These are phyloP conservation scores for Candida sanyiensis DNA, from an alignment of 805 yeast genomes.

Conservation along the genomic window DNA sequence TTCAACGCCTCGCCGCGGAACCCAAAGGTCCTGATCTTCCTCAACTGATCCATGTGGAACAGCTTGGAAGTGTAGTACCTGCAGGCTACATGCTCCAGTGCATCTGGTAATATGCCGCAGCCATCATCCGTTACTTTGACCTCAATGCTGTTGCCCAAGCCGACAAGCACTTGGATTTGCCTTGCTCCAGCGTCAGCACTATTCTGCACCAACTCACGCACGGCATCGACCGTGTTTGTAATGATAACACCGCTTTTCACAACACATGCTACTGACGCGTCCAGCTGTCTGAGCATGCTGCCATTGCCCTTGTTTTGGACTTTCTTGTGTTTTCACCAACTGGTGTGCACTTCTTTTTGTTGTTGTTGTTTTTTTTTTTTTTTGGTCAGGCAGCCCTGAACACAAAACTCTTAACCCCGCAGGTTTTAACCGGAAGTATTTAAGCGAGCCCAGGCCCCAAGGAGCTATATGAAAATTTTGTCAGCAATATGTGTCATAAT, in stretches of 20 bases:
- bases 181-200: constrained; percentile 49
- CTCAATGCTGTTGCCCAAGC: constrained; percentile 28
- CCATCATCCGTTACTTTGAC: constrained; percentile 62
- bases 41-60: constrained; percentile 32
- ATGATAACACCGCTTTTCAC: constrained; percentile 25
- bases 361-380: no score
- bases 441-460: no score
- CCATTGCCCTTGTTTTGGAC: background rate
- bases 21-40: constrained; percentile 44
- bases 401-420: no score
- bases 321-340: no score
- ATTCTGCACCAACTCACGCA: constrained; percentile 49
- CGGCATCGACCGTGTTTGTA: constrained; percentile 34
- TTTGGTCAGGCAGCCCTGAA: no score
- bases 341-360: no score
- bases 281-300: constrained; percentile 3
- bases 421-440: no score
- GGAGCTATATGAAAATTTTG: no score
- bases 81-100: constrained; percentile 42
- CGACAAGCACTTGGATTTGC: constrained; percentile 31
- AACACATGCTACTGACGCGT: constrained; percentile 6
- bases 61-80: constrained; percentile 55
- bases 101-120: constrained; percentile 48
- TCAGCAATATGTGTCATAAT: no score
- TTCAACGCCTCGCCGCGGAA: constrained; percentile 70